Base-by-base conservation (phyloP, 768 basidiomycete species). In the Saitozyma sp. region DNA sequence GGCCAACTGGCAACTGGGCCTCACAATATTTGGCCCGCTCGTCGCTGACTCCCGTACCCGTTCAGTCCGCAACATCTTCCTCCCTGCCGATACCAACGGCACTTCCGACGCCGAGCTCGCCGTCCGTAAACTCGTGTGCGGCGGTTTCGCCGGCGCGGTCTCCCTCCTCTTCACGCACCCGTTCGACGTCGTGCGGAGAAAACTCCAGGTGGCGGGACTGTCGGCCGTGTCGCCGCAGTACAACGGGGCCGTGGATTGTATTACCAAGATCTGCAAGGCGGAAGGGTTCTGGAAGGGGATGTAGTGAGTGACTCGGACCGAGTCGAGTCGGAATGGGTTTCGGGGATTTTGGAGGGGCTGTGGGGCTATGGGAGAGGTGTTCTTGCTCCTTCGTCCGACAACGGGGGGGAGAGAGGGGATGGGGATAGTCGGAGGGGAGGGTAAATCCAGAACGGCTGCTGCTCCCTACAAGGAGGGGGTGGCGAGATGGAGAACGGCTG, bases 161-260 rank as follows among this genome's bases (percentile, higher is more conserved):
- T 93, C 92, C 11, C 92, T 97, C 79, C 91, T 92, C 54, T 80
- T 97, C 70, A 97, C 94, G 6, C 97, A 95, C 78, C 95, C 95
- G 9, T 91, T 96, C 72, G 95, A 99, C 77, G 91, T 98, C 6
- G 80, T 98, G 62, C 84, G 95, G 52, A 85, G 95, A 64, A 95
- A 97, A 83, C 92, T 98, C 89, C 95, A 98, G 78, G 67, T 75
- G 1, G 71, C 71, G 3, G 68, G 68, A 7, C 57, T 78, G 41
- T 42, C 59, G 7, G 54, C 60, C 75, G 86, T 64, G 83, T 84
- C 51, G 81, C 86, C 71, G 68, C 86, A 87, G 78, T 94, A 92
- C 79, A 86, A 80, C 49, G 90, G 91, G 9, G 93, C 92, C 7
- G 61, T 91, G 41, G 88, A 93, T 77, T 92, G 91, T 9, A 78